Evolutionary conservation across 1,284 basidiomycete species (phyloP), one percentile per base, ranked within the genome.

Genomic region (Fistulinella staudtii): DNA sequence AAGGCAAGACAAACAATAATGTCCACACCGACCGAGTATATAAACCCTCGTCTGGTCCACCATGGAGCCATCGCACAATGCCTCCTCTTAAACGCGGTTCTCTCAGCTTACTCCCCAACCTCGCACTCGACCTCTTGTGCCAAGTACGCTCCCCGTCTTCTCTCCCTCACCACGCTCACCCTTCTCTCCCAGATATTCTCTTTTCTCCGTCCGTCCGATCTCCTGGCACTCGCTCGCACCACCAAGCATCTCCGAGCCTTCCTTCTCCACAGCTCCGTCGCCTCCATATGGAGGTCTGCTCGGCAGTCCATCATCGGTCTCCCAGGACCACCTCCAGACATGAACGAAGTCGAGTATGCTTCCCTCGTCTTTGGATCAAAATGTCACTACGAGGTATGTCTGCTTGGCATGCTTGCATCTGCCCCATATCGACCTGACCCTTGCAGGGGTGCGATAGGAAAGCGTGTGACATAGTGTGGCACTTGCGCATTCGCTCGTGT

Each of bases 311-410:
- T 66, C 24, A 39, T 17, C 10, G 45, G 40, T 9, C 49, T 67
- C 22, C 68, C 66, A 3, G 62, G 66, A 8, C 58, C 52, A 21
- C 68, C 57, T 6, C 28, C 52, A 15, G 59, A 60, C 49, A 34
- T 68, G 41, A 61, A 41, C 27, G 68, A 67, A 41, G 29, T 60
- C 27, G 59, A 56, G 41, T 69, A 67, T 23, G 66, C 66, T n/a
- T 53, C 50, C 21, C 45, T 68, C 4, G 45, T 58, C 4, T 70
- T 69, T 41, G 61, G 64, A 21, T 41, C 17, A 10, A 40, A 29
- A n/a, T 66, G 60, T 39, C 36, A 63, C 37, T 63, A 64, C 21
- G 24, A 54, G 44, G 58, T 61, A 55, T 27, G 20, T 22, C 34
- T 22, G 1, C 20, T 23, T 13, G 30, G 8, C 34, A 35, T 15